Conservation (phyloP, 257 asterid genomes). For the Solanum piurae region DNA sequence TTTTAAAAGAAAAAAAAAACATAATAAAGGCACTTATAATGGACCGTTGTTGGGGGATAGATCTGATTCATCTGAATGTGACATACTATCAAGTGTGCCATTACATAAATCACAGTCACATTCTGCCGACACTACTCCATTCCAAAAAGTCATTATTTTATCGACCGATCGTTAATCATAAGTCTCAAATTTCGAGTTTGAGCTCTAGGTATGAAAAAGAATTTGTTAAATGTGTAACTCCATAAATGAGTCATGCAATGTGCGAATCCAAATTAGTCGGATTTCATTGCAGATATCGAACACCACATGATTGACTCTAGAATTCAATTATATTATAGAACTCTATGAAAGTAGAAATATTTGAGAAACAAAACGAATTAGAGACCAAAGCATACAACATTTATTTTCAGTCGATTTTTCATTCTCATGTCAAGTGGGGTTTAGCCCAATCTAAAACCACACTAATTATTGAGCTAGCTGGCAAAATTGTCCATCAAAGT, state of each 20-base stretch:
- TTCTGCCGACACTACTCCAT: background rate
- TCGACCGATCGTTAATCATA: rapidly evolving
- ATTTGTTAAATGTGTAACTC: too few species aligned
- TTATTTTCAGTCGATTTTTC: background rate
- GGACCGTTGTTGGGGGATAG: background rate
- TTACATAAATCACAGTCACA: background rate
- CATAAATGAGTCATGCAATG: too few species aligned
- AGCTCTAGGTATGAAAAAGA: too few species aligned
- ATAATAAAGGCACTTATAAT: background rate
- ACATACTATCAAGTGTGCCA: background rate
- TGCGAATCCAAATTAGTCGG: too few species aligned
- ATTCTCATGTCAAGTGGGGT: background rate
- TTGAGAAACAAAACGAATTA: background rate
- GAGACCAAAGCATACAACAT: background rate
- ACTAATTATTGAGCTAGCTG: background rate
- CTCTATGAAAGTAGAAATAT: background rate
- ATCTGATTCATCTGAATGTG: background rate
- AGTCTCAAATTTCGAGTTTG: too few species aligned
- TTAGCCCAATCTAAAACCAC: background rate
- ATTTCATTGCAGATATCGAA: too few species aligned
- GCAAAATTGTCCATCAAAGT: background rate
- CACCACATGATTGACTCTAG: too few species aligned
- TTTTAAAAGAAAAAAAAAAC: background rate
- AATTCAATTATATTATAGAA: too few species aligned
- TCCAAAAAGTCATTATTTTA: background rate